Base-by-base conservation (phyloP, 1,284 basidiomycete species). In the Cutaneotrichosporon curvatum region DNA sequence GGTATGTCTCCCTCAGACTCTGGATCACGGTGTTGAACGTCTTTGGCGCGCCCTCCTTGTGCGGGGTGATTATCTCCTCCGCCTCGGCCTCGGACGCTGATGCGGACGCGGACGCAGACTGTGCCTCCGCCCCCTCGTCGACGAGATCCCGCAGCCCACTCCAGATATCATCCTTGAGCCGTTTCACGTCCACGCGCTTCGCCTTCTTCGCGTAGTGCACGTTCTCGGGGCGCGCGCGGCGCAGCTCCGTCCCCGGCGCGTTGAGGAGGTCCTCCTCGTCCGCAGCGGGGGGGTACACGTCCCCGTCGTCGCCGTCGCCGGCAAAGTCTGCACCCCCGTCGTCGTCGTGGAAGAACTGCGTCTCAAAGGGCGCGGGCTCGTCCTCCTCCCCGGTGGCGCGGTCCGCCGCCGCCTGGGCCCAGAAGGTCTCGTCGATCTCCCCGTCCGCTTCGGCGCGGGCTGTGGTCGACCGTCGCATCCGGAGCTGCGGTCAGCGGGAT, bases 131-230 rank as follows among this genome's bases (percentile, higher is more conserved):
- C 20, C 20, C n/a, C 36, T 20, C 37, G 19, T 37, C 42, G 18
- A 44, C 43, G 18, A 44, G 43, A 10, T 87, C 86, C 58, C 85
- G 83, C 32, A 97, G 73, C 6, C 87, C 86, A 63, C 80, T 85
- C 94, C 94, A 99, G 47, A 98, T 97, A 62, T 91, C 95, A 54
- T 98, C 95, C 74, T 98, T 99, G 59, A 99, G 76, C 70, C 85
- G 88, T 64, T 91, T 82, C 39, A 99, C 91, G 65, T 98, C 95
- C 22, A 99, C 92, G 36, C 92, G 78, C 75, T 97, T 98, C 2
- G 95, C 94, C 47, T 87, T 82, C 73, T 94, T 95, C 4, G 92
- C 85, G 63, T 95, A 97, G 59, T 92, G 90, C 60, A 99, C 89
- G 53, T 82, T 81, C 65, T 96, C 87, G 2, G 91, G 91, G 50